These are phyloP conservation scores for Thelephora terrestris DNA, from an alignment of 1,284 basidiomycete species.

Conservation along the genomic window DNA sequence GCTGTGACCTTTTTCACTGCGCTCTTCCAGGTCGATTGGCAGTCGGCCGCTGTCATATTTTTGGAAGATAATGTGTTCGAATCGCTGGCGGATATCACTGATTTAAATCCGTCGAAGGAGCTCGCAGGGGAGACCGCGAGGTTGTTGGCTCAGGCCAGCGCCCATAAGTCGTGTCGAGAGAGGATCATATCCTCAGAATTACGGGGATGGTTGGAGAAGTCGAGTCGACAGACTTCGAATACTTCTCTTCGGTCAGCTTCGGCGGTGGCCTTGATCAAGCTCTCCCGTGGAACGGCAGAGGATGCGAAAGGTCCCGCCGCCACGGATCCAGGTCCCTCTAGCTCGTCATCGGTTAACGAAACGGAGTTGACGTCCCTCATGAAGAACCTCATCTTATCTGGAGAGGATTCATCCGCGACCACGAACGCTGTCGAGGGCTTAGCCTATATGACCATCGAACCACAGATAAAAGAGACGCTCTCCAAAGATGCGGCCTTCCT, in stretches of 20 bases:
- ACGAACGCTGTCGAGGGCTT: slow-evolving; percentile 73
- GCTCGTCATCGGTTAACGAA: slow-evolving; percentile 21
- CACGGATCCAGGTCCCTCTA: slow-evolving; percentile 20
- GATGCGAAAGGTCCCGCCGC: slow-evolving; percentile 33
- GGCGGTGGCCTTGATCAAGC: slow-evolving; percentile 70
- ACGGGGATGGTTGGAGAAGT: slow-evolving; percentile 50
- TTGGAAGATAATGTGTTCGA: slow-evolving; percentile 50
- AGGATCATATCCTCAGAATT: slow-evolving; percentile 43
- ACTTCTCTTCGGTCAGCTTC: slow-evolving; percentile 46
- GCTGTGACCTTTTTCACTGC: slow-evolving; percentile 58
- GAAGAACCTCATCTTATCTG: slow-evolving; percentile 42
- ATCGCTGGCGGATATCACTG: slow-evolving; percentile 51
- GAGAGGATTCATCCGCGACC: slow-evolving; percentile 29
- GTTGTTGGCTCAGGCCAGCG: slow-evolving; percentile 61
- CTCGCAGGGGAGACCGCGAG: slow-evolving; percentile 51
- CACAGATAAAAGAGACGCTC: slow-evolving; percentile 56
- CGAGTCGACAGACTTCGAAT: slow-evolving; percentile 39
- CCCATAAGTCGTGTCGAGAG: slow-evolving; percentile 61
- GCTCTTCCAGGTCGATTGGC: slow-evolving; percentile 68
- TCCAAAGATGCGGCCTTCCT: slow-evolving; percentile 49
- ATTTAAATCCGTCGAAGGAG: slow-evolving; percentile 36
- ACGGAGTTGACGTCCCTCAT: slow-evolving; percentile 45
- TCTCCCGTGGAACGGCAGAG: slow-evolving; percentile 45
- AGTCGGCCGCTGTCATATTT: slow-evolving; percentile 52
- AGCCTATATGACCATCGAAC: slow-evolving; percentile 66